Conservation (phyloP, 2,329 filamentous ascomycete species). For the Aureobasidium subglaciale region DNA sequence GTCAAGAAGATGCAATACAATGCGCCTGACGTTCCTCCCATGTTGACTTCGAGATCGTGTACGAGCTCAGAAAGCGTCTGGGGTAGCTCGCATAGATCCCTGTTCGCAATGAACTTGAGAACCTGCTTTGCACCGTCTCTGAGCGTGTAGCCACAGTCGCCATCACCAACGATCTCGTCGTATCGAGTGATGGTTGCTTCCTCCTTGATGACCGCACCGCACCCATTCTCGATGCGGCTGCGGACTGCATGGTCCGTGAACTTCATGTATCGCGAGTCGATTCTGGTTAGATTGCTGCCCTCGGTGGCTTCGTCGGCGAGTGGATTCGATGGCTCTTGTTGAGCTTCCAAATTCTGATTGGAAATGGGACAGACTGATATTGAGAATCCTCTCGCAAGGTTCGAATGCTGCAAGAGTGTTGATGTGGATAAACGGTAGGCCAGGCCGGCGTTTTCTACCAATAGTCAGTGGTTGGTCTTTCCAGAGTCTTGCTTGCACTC, state of each 20-base stretch:
- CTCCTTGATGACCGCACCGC: constrained; percentile 27
- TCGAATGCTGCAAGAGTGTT: constrained; percentile 26
- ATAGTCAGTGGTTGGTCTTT: background rate
- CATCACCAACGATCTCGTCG: constrained; percentile 32
- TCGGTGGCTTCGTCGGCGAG: constrained; percentile 8
- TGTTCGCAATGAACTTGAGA: constrained; percentile 26
- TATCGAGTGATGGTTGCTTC: constrained; percentile 32
- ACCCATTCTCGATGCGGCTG: constrained; percentile 25
- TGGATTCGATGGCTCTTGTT: constrained; percentile 19
- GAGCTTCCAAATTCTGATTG: constrained; percentile 22
- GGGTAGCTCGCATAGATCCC: constrained; percentile 25
- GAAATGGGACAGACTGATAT: constrained; percentile 28
- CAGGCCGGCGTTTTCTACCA: constrained; percentile 24
- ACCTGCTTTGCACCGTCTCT: constrained; percentile 30
- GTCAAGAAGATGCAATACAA: constrained; percentile 32
- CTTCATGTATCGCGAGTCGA: constrained; percentile 20
- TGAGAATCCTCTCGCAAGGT: constrained; percentile 27
- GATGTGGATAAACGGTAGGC: constrained; percentile 29
- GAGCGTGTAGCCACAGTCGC: constrained; percentile 31
- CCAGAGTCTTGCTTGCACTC: constrained; percentile 3
- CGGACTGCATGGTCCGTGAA: constrained; percentile 26
- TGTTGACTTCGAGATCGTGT: constrained; percentile 29
- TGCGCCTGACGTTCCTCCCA: constrained; percentile 31
- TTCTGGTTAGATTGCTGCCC: constrained; percentile 12
- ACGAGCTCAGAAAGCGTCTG: constrained; percentile 25